A percentile compares a stretch with the other conserved stretches of the same genome.
Evolutionary conservation across 2,329 filamentous ascomycete genomes (phyloP).

Genomic region (Pyricularia grisea): DNA sequence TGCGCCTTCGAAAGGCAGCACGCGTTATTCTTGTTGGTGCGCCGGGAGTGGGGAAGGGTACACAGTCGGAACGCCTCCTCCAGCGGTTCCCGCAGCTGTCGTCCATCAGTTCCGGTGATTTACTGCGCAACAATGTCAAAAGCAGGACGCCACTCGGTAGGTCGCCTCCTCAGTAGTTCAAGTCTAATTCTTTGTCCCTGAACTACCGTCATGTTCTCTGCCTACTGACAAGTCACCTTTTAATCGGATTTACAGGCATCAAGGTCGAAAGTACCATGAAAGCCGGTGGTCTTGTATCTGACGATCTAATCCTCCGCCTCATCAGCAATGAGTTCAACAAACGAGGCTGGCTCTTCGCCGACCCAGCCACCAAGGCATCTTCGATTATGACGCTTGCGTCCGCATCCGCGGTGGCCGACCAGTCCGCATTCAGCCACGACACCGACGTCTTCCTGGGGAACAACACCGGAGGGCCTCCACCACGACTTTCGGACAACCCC

Average conservation of each 20-base stretch:
- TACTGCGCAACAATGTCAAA: slow-evolving; percentile 88
- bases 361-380: slow-evolving; percentile 22
- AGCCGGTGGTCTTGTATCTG: slow-evolving; percentile 79
- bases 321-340: slow-evolving; percentile 83
- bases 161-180: slow-evolving; percentile 9
- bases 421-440: slow-evolving; percentile 22
- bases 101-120: slow-evolving; percentile 87
- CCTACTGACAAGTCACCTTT: slow-evolving; percentile 4
- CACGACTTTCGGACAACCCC: slow-evolving; percentile 55
- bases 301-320: slow-evolving; percentile 82
- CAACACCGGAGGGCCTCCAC: slow-evolving; percentile 18
- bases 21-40: slow-evolving; percentile 92
- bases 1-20: slow-evolving; percentile 70
- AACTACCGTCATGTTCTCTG: background rate
- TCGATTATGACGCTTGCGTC: slow-evolving; percentile 44
- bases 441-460: slow-evolving; percentile 22
- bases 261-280: slow-evolving; percentile 87
- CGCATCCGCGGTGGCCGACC: slow-evolving; percentile 29
- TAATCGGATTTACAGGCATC: slow-evolving; percentile 50
- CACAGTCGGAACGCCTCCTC: slow-evolving; percentile 84
- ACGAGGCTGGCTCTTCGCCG: slow-evolving; percentile 68
- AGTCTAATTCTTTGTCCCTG: slow-evolving; percentile 5
- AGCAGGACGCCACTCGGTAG: slow-evolving; percentile 75
- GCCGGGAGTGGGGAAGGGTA: slow-evolving; percentile 95
- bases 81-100: slow-evolving; percentile 80